Percentiles rank a stretch among this genome's conserved stretches.
phyloP scores from a whole-genome alignment of 2,329 filamentous ascomycete species.

The Fusarium devonianum region DNA sequence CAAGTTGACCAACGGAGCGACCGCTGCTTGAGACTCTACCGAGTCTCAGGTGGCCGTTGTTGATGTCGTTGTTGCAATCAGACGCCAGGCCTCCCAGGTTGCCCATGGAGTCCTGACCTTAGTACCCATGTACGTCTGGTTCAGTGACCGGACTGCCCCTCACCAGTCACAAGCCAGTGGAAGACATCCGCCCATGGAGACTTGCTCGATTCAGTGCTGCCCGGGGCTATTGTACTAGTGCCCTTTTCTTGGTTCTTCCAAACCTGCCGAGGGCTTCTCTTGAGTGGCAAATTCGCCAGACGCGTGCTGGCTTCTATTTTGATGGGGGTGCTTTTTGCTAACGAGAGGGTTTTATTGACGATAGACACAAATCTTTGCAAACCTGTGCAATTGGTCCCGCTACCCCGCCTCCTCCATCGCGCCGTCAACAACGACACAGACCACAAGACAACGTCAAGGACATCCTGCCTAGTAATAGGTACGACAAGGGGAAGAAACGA shows the following conservation, averaged over 20 bases:
- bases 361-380: too few species aligned
- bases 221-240: slow-evolving; percentile 14
- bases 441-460: too few species aligned
- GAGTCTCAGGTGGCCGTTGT: too few species aligned
- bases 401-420: slow-evolving; percentile 7
- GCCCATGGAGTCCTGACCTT: too few species aligned
- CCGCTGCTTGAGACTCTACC: too few species aligned
- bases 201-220: slow-evolving; percentile 22
- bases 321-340: slow-evolving; percentile 21
- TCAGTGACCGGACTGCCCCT: slow-evolving; percentile 22
- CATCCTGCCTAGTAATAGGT: too few species aligned
- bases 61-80: too few species aligned
- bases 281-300: slow-evolving; percentile 17
- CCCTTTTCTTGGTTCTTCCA: slow-evolving; percentile 1
- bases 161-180: slow-evolving; percentile 20
- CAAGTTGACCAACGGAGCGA: too few species aligned
- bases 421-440: slow-evolving; percentile 9
- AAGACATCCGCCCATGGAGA: slow-evolving; percentile 7
- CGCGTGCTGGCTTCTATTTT: too few species aligned
- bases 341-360: slow-evolving; percentile 13
- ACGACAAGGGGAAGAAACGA: slow-evolving; percentile 19
- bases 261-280: too few species aligned
- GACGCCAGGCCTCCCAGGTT: too few species aligned
- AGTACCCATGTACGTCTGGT: neutral
- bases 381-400: too few species aligned